These are phyloP conservation scores for Fusarium lyarnte DNA, from an alignment of 2,329 filamentous ascomycete genomes.

Conservation along the genomic window DNA sequence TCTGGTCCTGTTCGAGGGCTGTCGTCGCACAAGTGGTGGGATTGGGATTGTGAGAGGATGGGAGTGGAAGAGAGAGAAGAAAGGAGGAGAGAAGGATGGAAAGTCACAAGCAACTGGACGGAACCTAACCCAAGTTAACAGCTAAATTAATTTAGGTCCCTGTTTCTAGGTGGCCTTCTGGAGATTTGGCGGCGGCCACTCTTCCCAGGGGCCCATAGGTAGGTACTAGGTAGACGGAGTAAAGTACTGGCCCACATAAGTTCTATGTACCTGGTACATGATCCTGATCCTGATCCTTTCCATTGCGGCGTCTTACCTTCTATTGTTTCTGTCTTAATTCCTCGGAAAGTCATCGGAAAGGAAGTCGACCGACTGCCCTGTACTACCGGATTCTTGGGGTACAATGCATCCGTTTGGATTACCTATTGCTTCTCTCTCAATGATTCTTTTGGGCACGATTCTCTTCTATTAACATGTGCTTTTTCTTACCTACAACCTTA, in stretches of 20 bases:
- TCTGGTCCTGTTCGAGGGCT: slow-evolving; percentile 15
- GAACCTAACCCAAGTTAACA: slow-evolving; percentile 2
- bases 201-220: not conserved
- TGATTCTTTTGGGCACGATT: not conserved
- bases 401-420: not conserved
- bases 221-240: not conserved
- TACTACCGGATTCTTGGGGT: not conserved
- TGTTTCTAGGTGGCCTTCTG: slow-evolving; percentile 32
- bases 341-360: slow-evolving; percentile 22
- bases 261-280: slow-evolving; percentile 12
- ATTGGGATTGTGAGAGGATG: slow-evolving; percentile 7
- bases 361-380: not conserved
- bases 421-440: not conserved
- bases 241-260: not conserved
- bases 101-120: slow-evolving; percentile 12
- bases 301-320: not conserved
- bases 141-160: slow-evolving; percentile 34
- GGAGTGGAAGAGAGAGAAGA: slow-evolving; percentile 21
- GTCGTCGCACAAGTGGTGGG: slow-evolving; percentile 26
- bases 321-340: slow-evolving; percentile 12
- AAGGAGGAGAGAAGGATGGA: slow-evolving; percentile 24
- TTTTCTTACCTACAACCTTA: not conserved
- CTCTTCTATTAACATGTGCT: not conserved
- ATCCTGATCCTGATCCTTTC: not conserved
- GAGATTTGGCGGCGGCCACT: slow-evolving; percentile 22